Evolutionary conservation across 208 protist species (phyloP), one percentile per base, ranked within the genome.

Genomic region (Novymonas esmeraldas): DNA sequence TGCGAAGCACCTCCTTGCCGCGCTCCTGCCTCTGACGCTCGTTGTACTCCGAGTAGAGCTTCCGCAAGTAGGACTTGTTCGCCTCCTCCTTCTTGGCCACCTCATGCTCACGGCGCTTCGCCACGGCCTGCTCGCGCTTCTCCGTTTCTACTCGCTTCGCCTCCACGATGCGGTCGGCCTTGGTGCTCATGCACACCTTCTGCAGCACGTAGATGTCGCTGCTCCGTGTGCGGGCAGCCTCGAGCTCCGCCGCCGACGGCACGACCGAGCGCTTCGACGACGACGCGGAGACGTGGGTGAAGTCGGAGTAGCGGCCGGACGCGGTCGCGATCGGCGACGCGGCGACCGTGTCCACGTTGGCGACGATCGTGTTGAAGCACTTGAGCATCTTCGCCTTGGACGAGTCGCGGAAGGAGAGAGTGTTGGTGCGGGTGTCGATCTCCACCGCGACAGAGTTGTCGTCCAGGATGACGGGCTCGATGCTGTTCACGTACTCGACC

Each of bases 371-470:
- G 54, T 70, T 74, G 56, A 90, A 89, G 49, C 73, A 76, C 11
- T 62, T 54, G 6, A 91, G 51, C 42, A 92, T 76, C 50, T 87
- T 90, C 28, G 67, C 61, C 62, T 87, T 89, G 3, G 86, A 79
- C 16, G 86, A 71, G 58, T 87, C 82, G 38, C 76, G 72, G 64
- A 92, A 91, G 11, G 78, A 83, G 13, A 95, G 63, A 4, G 84
- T 83, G 20, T 68, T 74, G 14, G 80, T 86, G 54, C 82, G 80
- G 73, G 82, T 82, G 65, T 95, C 85, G 34, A 95, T 85, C 42
- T 91, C 85, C 6, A 92, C 80, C 1, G 81, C 60, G 20, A 90
- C 78, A 4, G 65, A 70, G 2, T 73, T 77, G 49, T 92, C 81
- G 52, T 82, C 75, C 7, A 92, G 71, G 48, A 95, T 82, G 49